phyloP scores from a whole-genome alignment of 2,329 filamentous ascomycete species.

The Alternaria ethzedia region DNA sequence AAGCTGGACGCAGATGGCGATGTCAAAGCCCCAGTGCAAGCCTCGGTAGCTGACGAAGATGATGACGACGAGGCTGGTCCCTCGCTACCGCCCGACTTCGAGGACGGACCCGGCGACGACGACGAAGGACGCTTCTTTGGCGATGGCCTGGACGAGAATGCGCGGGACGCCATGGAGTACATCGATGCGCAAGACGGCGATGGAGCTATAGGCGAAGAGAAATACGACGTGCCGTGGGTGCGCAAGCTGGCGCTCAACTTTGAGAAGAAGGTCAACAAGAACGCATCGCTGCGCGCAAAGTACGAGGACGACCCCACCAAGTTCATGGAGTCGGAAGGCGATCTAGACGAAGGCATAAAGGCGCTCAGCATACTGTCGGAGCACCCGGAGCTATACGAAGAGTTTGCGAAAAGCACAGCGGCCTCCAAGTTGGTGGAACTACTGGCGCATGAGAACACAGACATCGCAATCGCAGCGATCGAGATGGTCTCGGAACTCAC shows the following conservation, averaged over 20 bases:
- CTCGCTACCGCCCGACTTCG: slow-evolving; percentile 62
- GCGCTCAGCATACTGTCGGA: slow-evolving; percentile 84
- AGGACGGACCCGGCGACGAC: slow-evolving; percentile 65
- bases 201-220: slow-evolving; percentile 66
- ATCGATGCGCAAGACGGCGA: slow-evolving; percentile 72
- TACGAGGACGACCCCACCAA: slow-evolving; percentile 80
- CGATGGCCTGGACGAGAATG: slow-evolving; percentile 81
- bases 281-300: slow-evolving; percentile 85
- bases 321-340: slow-evolving; percentile 85
- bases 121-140: slow-evolving; percentile 97
- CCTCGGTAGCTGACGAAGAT: slow-evolving; percentile 57
- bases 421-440: slow-evolving; percentile 77
- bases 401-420: slow-evolving; percentile 78
- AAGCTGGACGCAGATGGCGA: slow-evolving; percentile 61
- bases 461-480: slow-evolving; percentile 90
- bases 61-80: slow-evolving; percentile 58
- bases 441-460: slow-evolving; percentile 93
- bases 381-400: slow-evolving; percentile 80
- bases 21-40: slow-evolving; percentile 55
- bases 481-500: slow-evolving; percentile 90
- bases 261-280: slow-evolving; percentile 89
- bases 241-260: slow-evolving; percentile 81
- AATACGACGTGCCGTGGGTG: slow-evolving; percentile 84
- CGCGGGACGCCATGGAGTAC: slow-evolving; percentile 85
- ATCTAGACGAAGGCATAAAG: slow-evolving; percentile 88